These are phyloP conservation scores for Podospora pseudoanserina DNA, from an alignment of 495 filamentous ascomycete genomes.

Conservation along the genomic window DNA sequence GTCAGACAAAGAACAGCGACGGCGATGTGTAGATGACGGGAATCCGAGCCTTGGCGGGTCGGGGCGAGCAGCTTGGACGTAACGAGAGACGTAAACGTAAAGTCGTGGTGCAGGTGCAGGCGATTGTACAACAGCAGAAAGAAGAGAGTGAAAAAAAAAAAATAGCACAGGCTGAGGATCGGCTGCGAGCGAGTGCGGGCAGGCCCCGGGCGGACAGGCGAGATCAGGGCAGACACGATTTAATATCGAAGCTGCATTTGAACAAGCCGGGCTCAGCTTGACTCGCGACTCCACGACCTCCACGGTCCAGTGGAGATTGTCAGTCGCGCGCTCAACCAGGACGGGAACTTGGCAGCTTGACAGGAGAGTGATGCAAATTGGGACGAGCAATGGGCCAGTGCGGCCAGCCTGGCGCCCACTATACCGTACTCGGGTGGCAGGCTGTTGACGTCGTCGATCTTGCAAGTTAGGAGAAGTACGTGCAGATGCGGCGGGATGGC, in stretches of 20 bases:
- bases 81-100: not conserved
- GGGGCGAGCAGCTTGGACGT: not conserved
- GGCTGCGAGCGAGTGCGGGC: not conserved
- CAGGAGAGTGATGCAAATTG: constrained; percentile 19
- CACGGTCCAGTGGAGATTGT: constrained; percentile 26
- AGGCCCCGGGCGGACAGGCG: not conserved
- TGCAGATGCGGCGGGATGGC: too few species aligned
- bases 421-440: not conserved
- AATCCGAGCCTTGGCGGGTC: not conserved
- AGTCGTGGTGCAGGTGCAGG: not conserved
- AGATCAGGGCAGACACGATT: constrained; percentile 13
- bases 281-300: constrained; percentile 19
- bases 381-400: constrained; percentile 17
- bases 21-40: not conserved
- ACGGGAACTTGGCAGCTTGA: constrained; percentile 11
- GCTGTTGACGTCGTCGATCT: constrained; percentile 17
- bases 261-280: constrained; percentile 12
- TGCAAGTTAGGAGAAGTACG: too few species aligned
- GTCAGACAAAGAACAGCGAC: not conserved
- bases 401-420: constrained; percentile 6
- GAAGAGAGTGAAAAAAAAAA: not conserved
- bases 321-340: constrained; percentile 14
- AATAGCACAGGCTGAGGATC: constrained; percentile 9
- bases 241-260: constrained; percentile 10
- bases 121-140: not conserved